A percentile compares a stretch with the other conserved stretches of the same genome.
phyloP scores from a whole-genome alignment of 371 early-diverging fungal genomes.

The Mucor lusitanicus region DNA sequence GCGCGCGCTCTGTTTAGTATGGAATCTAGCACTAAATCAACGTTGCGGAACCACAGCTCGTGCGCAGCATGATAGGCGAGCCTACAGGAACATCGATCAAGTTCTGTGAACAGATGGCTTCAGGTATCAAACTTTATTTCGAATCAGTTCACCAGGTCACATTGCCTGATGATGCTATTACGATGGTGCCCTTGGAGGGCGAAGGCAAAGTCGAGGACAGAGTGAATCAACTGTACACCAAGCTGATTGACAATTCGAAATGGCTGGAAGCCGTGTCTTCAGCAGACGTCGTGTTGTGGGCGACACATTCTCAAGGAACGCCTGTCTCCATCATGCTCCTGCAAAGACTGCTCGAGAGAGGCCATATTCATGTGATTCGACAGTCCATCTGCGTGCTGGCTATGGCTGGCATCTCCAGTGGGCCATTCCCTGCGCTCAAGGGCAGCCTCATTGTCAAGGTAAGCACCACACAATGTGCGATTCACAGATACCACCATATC shows the following conservation, averaged over 20 bases:
- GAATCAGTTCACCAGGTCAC: slow-evolving; percentile 58
- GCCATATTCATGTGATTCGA: slow-evolving; percentile 63
- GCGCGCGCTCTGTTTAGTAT: too few species aligned
- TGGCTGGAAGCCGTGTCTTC: slow-evolving; percentile 59
- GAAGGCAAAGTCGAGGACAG: slow-evolving; percentile 90
- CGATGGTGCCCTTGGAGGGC: slow-evolving; percentile 83
- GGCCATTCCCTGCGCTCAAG: slow-evolving; percentile 86
- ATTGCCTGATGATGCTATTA: slow-evolving; percentile 63
- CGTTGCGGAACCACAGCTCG: slow-evolving; percentile 35
- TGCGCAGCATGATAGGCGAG: slow-evolving; percentile 84
- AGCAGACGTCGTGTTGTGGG: slow-evolving; percentile 87
- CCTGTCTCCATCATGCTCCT: slow-evolving; percentile 87
- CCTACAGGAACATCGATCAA: slow-evolving; percentile 89
- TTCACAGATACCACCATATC: too few species aligned
- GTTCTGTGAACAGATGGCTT: slow-evolving; percentile 87
- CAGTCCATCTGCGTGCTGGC: slow-evolving; percentile 82
- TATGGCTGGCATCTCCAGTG: slow-evolving; percentile 93
- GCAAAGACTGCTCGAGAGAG: slow-evolving; percentile 70
- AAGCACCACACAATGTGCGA: too few species aligned
- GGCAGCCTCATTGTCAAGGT: slow-evolving; percentile 80
- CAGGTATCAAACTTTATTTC: slow-evolving; percentile 64
- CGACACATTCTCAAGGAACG: slow-evolving; percentile 94
- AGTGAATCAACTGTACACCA: slow-evolving; percentile 73
- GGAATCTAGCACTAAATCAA: background rate
- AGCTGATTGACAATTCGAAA: slow-evolving; percentile 54